phyloP scores from a whole-genome alignment of 768 basidiomycete genomes.

The Neoboletus magnificus region DNA sequence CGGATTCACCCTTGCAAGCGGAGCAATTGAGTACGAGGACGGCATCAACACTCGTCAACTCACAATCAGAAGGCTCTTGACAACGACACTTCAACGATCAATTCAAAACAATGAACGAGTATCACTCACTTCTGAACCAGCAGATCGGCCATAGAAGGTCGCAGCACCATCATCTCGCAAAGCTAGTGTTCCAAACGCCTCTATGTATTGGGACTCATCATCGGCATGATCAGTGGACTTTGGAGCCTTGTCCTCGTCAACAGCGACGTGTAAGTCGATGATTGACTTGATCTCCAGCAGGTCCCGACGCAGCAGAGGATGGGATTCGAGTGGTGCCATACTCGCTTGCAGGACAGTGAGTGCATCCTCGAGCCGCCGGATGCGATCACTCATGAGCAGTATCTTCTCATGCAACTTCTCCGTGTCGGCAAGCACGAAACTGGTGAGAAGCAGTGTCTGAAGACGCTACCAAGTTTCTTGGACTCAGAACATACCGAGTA shows the following conservation, averaged over 20 bases:
- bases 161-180: conserved; percentile 66
- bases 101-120: conserved; percentile 24
- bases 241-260: conserved; percentile 35
- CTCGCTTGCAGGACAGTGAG: conserved; percentile 52
- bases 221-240: conserved; percentile 28
- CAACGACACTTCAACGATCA: not conserved
- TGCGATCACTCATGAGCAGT: conserved; percentile 63
- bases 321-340: conserved; percentile 43
- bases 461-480: not conserved
- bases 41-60: conserved; percentile 17
- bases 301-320: conserved; percentile 60
- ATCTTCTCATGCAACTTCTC: conserved; percentile 70
- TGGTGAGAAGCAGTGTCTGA: conserved; percentile 18
- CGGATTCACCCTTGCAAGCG: conserved; percentile 24
- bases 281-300: conserved; percentile 64
- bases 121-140: conserved; percentile 62
- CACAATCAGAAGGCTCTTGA: conserved; percentile 56
- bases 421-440: conserved; percentile 71
- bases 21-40: not conserved
- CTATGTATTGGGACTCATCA: conserved; percentile 53
- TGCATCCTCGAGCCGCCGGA: conserved; percentile 69
- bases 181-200: conserved; percentile 67
- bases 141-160: conserved; percentile 71
- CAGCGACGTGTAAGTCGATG: conserved; percentile 62
- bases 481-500: conserved; percentile 49